phyloP scores from a whole-genome alignment of 106 monocot genomes.

The Dendrobium catenatum region DNA sequence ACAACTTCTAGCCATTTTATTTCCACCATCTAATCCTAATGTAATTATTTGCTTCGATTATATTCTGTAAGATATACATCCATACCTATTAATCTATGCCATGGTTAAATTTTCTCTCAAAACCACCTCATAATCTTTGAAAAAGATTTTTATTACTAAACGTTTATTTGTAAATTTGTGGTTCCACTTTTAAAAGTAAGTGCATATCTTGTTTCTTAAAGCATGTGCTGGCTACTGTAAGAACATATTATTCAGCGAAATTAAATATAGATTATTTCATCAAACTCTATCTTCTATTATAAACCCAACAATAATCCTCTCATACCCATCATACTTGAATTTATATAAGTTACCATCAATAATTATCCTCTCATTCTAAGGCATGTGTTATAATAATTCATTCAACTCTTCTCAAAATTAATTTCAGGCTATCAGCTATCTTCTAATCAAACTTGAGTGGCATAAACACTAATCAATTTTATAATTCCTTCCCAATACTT shows the following conservation, averaged over 20 bases:
- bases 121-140: neutral
- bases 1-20: neutral
- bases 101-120: neutral
- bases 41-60: no score
- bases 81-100: no score
- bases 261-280: no score
- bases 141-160: neutral
- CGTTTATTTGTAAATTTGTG: neutral
- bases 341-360: neutral
- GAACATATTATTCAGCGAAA: no score
- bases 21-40: no score
- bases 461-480: neutral
- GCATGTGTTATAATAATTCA: neutral
- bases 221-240: no score
- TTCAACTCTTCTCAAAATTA: neutral
- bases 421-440: neutral
- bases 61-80: no score
- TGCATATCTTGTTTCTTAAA: no score
- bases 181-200: no score
- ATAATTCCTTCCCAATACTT: neutral
- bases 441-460: neutral
- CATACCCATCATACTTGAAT: neutral
- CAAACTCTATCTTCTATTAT: no score
- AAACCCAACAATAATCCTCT: no score
- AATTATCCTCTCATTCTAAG: neutral